These are phyloP conservation scores for Sclerotinia trifoliorum DNA, from an alignment of 2,329 filamentous ascomycete genomes.

Conservation along the genomic window DNA sequence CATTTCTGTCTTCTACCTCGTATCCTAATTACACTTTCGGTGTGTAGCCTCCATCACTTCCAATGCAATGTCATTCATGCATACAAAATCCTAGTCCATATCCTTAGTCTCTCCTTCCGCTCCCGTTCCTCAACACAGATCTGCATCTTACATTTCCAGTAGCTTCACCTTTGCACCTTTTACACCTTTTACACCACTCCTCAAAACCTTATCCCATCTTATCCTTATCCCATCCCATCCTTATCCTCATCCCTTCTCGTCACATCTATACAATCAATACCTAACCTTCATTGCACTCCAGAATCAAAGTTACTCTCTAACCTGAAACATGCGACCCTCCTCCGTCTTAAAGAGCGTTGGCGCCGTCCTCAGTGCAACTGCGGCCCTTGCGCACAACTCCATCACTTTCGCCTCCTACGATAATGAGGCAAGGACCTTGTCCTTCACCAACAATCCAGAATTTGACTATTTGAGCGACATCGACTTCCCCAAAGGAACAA, in stretches of 20 bases:
- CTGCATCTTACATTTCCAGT: too few relatives aligned
- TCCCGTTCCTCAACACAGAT: too few relatives aligned
- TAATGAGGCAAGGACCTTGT: neutral
- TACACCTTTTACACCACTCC: neutral
- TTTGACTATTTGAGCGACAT: neutral
- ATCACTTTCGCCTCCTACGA: neutral
- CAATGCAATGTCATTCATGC: too few relatives aligned
- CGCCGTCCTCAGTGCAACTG: neutral
- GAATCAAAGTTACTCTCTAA: neutral
- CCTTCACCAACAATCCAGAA: neutral
- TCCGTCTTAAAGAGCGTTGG: rapidly evolving
- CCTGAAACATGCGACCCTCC: neutral
- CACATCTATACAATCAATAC: neutral
- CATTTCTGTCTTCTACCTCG: too few relatives aligned
- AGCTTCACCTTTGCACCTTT: neutral
- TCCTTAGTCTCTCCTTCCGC: too few relatives aligned
- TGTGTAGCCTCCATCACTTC: too few relatives aligned
- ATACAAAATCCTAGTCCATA: too few relatives aligned
- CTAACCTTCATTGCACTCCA: neutral
- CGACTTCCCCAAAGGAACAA: neutral
- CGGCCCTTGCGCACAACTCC: neutral
- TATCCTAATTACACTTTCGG: too few relatives aligned
- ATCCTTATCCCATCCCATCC: neutral
- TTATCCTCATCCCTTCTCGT: too few relatives aligned
- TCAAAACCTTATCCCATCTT: neutral